Evolutionary conservation across 78 protist species (phyloP), one percentile per base, ranked within the genome.

Genomic region (Polysphondylium violaceum): DNA sequence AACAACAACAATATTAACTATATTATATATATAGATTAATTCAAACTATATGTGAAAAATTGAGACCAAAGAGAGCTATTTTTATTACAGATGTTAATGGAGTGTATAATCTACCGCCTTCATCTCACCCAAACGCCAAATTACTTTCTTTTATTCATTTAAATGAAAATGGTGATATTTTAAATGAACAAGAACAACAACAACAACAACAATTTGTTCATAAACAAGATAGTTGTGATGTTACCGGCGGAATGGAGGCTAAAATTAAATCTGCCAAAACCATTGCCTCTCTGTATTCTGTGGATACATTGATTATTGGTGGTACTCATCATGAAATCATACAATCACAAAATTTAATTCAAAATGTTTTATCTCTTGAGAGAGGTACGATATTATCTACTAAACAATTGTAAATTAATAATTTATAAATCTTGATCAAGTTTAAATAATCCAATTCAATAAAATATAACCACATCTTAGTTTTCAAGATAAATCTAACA

Each of bases 161-260:
- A 29, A 6, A 74, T 36, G 27, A 12, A 21, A 29, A 31, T 33
- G 43, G 51, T 51, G 64, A 53, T 31, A 12, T 7, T 68, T 2
- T 6, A 33, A 44, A 27, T 27, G 59, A 44, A 19, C 38, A 6
- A 17, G n/a, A n/a, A n/a, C n/a, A n/a, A n/a, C n/a, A n/a, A n/a
- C n/a, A n/a, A n/a, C n/a, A n/a, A n/a, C n/a, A n/a, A n/a, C 8
- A 58, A 58, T 58, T 8, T 8, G 64, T 21, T 5, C 33, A n/a
- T n/a, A 31, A 73, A 51, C 9, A 11, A 4, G n/a, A 44, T 27
- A 17, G 50, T 19, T 27, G 35, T 33, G 91, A 83, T 83, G 91
- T 83, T 1, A 83, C 91, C 1, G 91, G 91, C 35, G 91, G 91
- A 5, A 83, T 83, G 91, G 55, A 43, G n/a, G 69, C 91, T 36